phyloP scores from a whole-genome alignment of 352 stramenopile genomes.

The Globisporangium alternatum region DNA sequence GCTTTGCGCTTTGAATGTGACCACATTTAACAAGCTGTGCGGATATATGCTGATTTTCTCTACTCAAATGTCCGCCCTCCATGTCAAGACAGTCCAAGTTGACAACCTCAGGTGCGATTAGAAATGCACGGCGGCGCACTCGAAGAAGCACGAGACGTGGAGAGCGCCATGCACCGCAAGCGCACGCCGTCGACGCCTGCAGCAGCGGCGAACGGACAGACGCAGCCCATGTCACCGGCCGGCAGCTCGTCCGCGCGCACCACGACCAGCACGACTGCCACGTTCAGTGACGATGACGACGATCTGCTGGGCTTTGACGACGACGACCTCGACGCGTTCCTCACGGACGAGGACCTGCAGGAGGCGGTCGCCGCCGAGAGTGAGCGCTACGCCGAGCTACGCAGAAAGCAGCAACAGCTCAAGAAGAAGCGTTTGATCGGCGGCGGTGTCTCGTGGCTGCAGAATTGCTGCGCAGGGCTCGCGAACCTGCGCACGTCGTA shows the following conservation, averaged over 20 bases:
- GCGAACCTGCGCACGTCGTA: background rate
- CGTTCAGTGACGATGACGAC: constrained; percentile 10
- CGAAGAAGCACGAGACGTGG: constrained; percentile 1
- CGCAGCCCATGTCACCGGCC: background rate
- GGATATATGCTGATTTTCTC: too few relatives aligned
- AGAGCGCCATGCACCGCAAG: constrained; percentile 19
- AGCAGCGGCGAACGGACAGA: background rate
- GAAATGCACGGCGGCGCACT: background rate
- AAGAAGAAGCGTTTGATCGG: constrained; percentile 4
- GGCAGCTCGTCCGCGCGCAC: constrained; percentile 10
- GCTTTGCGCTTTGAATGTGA: too few relatives aligned
- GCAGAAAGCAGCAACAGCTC: constrained; percentile 9
- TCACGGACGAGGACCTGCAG: constrained; percentile 14
- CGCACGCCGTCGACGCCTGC: background rate
- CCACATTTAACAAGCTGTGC: too few relatives aligned
- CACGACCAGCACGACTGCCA: background rate
- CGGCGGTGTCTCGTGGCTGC: background rate
- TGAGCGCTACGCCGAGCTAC: constrained; percentile 10
- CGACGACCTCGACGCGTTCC: constrained; percentile 17
- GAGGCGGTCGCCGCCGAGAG: constrained; percentile 10
- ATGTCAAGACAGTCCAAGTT: background rate
- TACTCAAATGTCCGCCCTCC: too few relatives aligned
- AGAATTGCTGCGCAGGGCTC: background rate
- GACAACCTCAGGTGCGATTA: background rate
- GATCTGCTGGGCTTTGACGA: background rate